A percentile compares a stretch with the other conserved stretches of the same genome.
phyloP scores from a whole-genome alignment of 75 land plant genomes.

The Pinus taeda region DNA sequence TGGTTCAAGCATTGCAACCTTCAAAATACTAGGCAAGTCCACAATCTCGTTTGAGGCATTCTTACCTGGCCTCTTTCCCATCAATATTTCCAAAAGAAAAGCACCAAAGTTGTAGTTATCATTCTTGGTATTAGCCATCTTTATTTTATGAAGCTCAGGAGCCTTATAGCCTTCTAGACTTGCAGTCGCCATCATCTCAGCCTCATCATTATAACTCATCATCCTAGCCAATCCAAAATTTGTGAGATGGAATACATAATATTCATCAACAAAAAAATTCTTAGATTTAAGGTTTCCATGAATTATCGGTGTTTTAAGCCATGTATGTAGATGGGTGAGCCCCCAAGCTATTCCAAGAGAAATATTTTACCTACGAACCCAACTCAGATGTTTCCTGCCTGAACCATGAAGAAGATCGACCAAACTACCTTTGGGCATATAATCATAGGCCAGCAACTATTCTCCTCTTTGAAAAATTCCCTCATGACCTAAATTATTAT shows the following conservation, averaged over 20 bases:
- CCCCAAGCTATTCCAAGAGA: constrained; percentile 68
- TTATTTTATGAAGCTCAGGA: constrained; percentile 81
- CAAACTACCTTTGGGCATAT: constrained; percentile 49
- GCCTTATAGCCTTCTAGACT: constrained; percentile 78
- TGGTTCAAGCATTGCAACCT: constrained; percentile 77
- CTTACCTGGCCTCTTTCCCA: constrained; percentile 71
- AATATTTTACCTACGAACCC: constrained; percentile 74
- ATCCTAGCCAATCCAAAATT: constrained; percentile 72
- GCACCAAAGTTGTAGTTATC: constrained; percentile 84
- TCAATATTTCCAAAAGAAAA: constrained; percentile 64
- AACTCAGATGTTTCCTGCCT: constrained; percentile 57
- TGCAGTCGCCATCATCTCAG: constrained; percentile 61
- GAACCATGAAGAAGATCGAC: constrained; percentile 76
- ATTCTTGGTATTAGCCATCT: constrained; percentile 60
- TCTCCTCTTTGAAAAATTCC: constrained; percentile 82
- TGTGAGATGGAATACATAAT: constrained; percentile 46
- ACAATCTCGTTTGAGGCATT: constrained; percentile 32
- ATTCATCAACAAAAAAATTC: constrained; percentile 72
- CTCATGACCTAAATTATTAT: constrained; percentile 71
- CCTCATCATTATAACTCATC: constrained; percentile 56
- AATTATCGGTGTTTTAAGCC: constrained; percentile 51
- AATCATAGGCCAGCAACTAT: constrained; percentile 79
- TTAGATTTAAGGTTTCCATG: constrained; percentile 75
- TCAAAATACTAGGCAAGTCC: constrained; percentile 73
- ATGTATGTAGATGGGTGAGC: constrained; percentile 60